phyloP scores from a whole-genome alignment of 495 filamentous ascomycete species.

The Neurospora pannonica region DNA sequence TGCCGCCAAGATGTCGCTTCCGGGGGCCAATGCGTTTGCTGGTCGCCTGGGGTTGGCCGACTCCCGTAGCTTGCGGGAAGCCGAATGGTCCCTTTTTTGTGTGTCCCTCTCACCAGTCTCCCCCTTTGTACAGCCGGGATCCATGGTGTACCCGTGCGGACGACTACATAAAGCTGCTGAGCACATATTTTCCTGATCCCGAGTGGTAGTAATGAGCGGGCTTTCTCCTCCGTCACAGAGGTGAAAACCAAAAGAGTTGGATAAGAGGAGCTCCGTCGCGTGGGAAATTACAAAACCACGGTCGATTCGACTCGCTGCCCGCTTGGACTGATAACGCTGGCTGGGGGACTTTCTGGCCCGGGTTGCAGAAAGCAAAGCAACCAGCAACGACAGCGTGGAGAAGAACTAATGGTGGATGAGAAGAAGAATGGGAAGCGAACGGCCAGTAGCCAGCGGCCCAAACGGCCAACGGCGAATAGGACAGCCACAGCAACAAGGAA shows the following conservation, averaged over 20 bases:
- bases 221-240: not conserved
- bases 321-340: not conserved
- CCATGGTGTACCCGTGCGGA: not conserved
- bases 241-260: not conserved
- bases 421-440: not conserved
- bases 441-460: not conserved
- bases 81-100: not conserved
- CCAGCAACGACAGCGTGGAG: not conserved
- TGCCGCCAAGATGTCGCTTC: constrained; percentile 10
- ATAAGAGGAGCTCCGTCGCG: not conserved
- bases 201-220: not conserved
- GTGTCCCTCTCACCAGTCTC: not conserved
- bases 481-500: not conserved
- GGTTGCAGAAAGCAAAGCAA: not conserved
- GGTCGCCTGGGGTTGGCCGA: not conserved
- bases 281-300: not conserved
- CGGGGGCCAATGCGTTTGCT: constrained; percentile 19
- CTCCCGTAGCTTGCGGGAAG: not conserved
- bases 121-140: not conserved
- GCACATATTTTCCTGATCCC: not conserved
- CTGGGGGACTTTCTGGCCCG: not conserved
- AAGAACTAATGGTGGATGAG: not conserved
- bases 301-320: not conserved
- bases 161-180: not conserved
- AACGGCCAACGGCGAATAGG: not conserved